Base-by-base conservation (phyloP, 352 stramenopile genomes). In the Globisporangium polare region DNA sequence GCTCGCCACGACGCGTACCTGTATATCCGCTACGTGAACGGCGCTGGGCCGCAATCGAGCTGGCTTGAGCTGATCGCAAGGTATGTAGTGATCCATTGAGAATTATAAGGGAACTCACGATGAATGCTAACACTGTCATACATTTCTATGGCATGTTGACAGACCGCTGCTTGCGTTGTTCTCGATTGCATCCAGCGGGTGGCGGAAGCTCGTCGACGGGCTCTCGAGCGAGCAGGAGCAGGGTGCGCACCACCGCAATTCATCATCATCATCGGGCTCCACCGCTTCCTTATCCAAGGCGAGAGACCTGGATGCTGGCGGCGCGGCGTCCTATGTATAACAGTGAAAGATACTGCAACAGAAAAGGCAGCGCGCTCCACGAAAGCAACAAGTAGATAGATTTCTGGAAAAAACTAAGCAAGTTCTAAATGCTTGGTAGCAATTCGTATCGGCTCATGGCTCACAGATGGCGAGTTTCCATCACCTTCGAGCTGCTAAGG, bases 1-100 rank as follows among this genome's bases (percentile, higher is more conserved):
- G 76, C 82, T 24, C 80, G 79, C 26, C 86, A 95, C 66, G 78
- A 90, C 26, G 86, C 86, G 15, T 93, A 92, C 58, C 70, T 95
- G 29, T 95, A 94, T 66, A 95, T 95, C 50, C 72, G 66, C 37
- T 94, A 94, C 67, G 80, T 95, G 43, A 95, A 95, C 60, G 83
- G 82, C 29, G 84, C 81, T 2, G 60, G 67, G 20, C 72, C 80
- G 18, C 84, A 81, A 43, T 66, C 66, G 35, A 71, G 80, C 15
- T 95, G 86, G 86, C 68, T 93, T 29, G 79, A 90, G 58, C 54
- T 86, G 46, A 66, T 90, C 41, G 71, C 81, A 60, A 78, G 75
- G 78, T 90, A 69, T 31, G 39, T 57, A n/a, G 31, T 31, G 24
- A 3, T 49, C 5, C 20, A 51, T 27, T 39, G 9, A 39, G 33